These are phyloP conservation scores for Aspergillus brunneoviolaceus DNA, from an alignment of 2,329 filamentous ascomycete species.

Conservation along the genomic window DNA sequence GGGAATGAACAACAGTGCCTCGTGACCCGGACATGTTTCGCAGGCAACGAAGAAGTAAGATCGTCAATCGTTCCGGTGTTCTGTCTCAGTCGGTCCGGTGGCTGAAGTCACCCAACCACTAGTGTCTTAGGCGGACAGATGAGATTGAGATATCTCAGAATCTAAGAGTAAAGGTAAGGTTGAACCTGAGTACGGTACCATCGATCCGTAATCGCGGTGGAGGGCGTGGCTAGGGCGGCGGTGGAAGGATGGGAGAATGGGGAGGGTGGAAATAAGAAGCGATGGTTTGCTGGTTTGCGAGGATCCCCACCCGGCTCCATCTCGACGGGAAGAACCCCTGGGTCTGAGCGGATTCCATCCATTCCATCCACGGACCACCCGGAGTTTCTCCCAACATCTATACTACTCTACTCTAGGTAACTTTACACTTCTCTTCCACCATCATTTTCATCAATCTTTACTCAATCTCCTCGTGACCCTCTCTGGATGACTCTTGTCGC, in stretches of 20 bases:
- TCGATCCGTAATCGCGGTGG: too few relatives aligned
- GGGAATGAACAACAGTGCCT: not conserved
- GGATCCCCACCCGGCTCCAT: not conserved
- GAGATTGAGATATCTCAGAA: too few relatives aligned
- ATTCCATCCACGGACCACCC: slow-evolving; percentile 4
- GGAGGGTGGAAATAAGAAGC: slow-evolving; percentile 4
- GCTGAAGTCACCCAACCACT: slow-evolving; percentile 1
- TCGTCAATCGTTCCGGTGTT: not conserved
- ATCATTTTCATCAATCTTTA: not conserved
- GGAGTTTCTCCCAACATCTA: not conserved
- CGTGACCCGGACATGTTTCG: not conserved
- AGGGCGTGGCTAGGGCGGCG: too few relatives aligned
- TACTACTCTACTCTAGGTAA: not conserved
- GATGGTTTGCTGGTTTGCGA: not conserved
- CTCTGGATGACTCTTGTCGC: not conserved
- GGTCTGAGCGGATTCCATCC: slow-evolving; percentile 6
- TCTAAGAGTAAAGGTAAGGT: not conserved
- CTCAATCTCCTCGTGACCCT: slow-evolving; percentile 1
- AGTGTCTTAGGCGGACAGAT: not conserved
- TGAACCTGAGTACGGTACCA: not conserved
- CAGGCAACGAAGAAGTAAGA: not conserved
- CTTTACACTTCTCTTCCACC: not conserved
- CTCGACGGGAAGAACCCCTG: slow-evolving; percentile 7
- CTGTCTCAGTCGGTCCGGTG: not conserved
- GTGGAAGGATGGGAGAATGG: not conserved